phyloP scores from a whole-genome alignment of 106 monocot species.

The Apostasia ramifera region DNA sequence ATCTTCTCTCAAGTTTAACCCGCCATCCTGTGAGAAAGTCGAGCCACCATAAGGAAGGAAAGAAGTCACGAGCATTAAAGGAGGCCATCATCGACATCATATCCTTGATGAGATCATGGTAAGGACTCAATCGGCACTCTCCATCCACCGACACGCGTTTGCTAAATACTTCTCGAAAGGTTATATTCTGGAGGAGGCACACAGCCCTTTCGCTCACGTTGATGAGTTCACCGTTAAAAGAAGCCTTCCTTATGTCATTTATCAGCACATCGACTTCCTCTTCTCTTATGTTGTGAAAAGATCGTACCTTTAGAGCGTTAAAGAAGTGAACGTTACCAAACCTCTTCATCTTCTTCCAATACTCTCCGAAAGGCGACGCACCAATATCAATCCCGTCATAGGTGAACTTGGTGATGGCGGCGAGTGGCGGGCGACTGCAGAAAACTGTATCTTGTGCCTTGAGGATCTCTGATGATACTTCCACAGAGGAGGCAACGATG shows the following conservation, averaged over 20 bases:
- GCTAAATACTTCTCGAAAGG: neutral
- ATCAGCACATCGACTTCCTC: neutral
- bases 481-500: conserved; percentile 29
- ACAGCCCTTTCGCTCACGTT: neutral
- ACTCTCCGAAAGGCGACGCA: neutral
- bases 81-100: neutral
- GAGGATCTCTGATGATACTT: conserved; percentile 28
- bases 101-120: neutral
- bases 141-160: neutral
- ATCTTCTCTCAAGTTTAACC: neutral
- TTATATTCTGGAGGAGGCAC: neutral
- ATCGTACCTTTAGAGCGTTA: neutral
- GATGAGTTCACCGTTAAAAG: neutral
- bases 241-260: neutral
- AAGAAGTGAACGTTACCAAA: neutral
- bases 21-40: neutral
- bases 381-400: neutral
- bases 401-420: neutral
- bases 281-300: neutral
- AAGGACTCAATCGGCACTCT: neutral
- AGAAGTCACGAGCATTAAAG: neutral
- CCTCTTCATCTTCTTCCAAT: neutral
- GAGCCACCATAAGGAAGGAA: neutral
- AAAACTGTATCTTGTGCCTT: conserved; percentile 29
- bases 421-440: conserved; percentile 1